Percentiles rank a stretch among this genome's conserved stretches.
Evolutionary conservation across 1,139 yeast genomes (phyloP).

Genomic region (Scheffersomyces stambukii): DNA sequence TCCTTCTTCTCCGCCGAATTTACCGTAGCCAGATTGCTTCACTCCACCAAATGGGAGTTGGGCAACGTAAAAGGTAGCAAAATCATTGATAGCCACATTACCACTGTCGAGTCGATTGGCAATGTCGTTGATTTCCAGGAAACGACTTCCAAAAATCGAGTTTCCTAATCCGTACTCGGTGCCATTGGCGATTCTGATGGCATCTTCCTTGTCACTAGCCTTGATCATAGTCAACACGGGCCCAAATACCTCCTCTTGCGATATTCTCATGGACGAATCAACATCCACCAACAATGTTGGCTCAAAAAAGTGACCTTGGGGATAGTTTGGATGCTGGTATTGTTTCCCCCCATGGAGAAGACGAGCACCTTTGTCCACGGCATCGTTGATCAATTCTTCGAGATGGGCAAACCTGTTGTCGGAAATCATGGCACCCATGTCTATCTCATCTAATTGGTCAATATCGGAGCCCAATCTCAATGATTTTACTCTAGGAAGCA

Average conservation of each 20-base stretch:
- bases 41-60: conserved; percentile 96
- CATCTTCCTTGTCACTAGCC: conserved; percentile 63
- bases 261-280: conserved; percentile 70
- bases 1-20: conserved; percentile 97
- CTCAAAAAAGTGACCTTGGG: conserved; percentile 88
- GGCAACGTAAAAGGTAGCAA: conserved; percentile 92
- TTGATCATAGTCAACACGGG: conserved; percentile 79
- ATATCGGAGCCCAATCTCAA: conserved; percentile 85
- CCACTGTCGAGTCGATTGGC: conserved; percentile 71
- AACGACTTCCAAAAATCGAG: conserved; percentile 73
- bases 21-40: conserved; percentile 91
- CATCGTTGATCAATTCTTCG: conserved; percentile 64
- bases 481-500: conserved; percentile 53
- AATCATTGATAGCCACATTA: conserved; percentile 93
- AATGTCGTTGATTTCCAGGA: conserved; percentile 52
- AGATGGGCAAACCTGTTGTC: conserved; percentile 65
- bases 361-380: conserved; percentile 77
- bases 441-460: conserved; percentile 84
- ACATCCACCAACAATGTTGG: conserved; percentile 88
- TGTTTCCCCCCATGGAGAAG: conserved; percentile 76
- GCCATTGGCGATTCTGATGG: conserved; percentile 77
- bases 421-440: conserved; percentile 94
- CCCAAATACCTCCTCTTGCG: conserved; percentile 89
- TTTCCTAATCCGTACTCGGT: conserved; percentile 90
- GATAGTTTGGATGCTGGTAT: conserved; percentile 82